Percentiles rank a stretch among this genome's conserved stretches.
phyloP scores from a whole-genome alignment of 2,329 filamentous ascomycete species.

The Cladophialophora bantiana region DNA sequence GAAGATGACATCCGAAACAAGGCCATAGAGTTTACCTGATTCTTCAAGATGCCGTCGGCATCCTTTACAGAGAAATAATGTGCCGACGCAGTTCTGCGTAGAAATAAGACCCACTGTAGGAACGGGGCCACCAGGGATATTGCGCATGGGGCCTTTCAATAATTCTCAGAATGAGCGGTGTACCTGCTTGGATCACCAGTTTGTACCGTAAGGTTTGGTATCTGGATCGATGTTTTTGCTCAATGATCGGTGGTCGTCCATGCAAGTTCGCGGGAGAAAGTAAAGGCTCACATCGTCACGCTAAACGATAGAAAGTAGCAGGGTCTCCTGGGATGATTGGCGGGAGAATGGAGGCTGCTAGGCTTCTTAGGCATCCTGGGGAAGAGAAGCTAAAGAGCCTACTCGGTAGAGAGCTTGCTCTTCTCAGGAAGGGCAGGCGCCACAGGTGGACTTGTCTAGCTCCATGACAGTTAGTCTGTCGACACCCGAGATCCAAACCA shows the following conservation, averaged over 20 bases:
- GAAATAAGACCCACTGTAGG: background rate
- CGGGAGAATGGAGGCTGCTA: background rate
- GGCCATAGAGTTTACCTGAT: background rate
- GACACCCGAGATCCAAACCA: slow-evolving; percentile 6
- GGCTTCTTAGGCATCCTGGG: slow-evolving; percentile 17
- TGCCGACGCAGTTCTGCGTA: background rate
- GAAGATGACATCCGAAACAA: background rate
- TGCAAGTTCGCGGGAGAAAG: background rate
- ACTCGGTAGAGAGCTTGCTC: slow-evolving; percentile 4
- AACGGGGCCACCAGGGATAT: background rate
- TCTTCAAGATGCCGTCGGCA: background rate
- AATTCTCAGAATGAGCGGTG: background rate
- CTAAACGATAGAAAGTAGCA: slow-evolving; percentile 17
- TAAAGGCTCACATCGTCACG: background rate
- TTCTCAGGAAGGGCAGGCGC: slow-evolving; percentile 1
- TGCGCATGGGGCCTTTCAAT: background rate
- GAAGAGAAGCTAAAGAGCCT: slow-evolving; percentile 14
- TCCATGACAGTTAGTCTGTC: background rate
- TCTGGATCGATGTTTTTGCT: background rate
- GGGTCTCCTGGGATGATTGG: slow-evolving; percentile 10
- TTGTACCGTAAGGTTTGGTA: background rate
- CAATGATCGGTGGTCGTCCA: background rate
- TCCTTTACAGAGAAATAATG: background rate
- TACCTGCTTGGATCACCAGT: background rate
- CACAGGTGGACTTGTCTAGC: slow-evolving; percentile 6